Base-by-base conservation (phyloP, 2,329 filamentous ascomycete species). In the Alternaria alternata region DNA sequence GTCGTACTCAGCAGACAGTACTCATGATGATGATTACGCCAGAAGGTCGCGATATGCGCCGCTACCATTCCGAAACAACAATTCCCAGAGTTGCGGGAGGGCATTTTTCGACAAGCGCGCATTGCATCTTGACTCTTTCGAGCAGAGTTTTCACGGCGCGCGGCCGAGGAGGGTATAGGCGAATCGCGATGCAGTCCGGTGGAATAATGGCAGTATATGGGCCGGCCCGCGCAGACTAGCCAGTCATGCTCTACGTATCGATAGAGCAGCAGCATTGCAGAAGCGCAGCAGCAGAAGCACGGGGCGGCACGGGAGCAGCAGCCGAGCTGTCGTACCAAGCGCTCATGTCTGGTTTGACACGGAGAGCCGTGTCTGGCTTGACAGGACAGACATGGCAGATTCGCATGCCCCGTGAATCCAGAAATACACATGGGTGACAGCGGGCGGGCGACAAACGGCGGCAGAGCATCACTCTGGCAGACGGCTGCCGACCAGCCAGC, bases 211-310 rank as follows among this genome's bases (percentile, higher is more conserved):
- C 62, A 67, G 54, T 57, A 63, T 61, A 72, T 60, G 74, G 72
- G 65, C 70, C 73, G 74, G 72, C 63, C 73, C 73, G 73, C 73
- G 57, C 51, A 67, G 64, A 64, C 68, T 69, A 72, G 61, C 69
- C 63, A 66, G 64, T 61, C 57, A 64, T 34, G 58, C 43, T 44
- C 42, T 57, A 54, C 44, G 58, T 67, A 66, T 69, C 66, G 71
- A 68, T 68, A 66, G 60, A 55, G 59, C 41, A 39, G 28, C 42
- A 48, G 60, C 22, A 26, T 36, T 32, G 34, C 36, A 53, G 32
- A 20, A 43, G 54, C 32, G 41, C 36, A 38, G 36, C 26, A 34
- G 38, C 34, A 52, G 46, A 28, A 39, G 46, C 44, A 59, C 38
- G 38, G 55, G 52, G 68, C 64, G 64, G 68, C 56, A 65, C 69